Conservation (phyloP, 345 rosid genomes). For the Mangifera indica region DNA sequence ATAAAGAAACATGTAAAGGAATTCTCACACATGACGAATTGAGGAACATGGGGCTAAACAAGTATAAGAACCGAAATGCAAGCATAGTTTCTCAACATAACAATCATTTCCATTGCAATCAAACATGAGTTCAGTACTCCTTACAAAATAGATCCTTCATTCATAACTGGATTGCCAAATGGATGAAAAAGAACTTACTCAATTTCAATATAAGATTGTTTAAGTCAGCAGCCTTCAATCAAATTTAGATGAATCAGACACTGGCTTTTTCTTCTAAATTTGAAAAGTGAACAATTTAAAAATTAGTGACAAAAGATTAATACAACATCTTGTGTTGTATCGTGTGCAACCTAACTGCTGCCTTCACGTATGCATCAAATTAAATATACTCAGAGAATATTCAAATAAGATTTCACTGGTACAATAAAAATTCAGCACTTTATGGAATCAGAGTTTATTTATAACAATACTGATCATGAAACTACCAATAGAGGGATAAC, state of each 20-base stretch:
- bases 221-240: too few relatives aligned
- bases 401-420: too few relatives aligned
- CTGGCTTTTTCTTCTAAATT: not conserved
- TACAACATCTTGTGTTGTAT: not conserved
- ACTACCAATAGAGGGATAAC: not conserved
- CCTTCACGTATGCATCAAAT: not conserved
- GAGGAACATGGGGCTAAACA: not conserved
- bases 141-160: not conserved
- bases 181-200: not conserved
- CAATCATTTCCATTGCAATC: not conserved
- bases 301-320: not conserved
- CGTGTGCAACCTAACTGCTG: not conserved
- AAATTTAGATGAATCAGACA: not conserved
- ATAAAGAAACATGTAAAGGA: not conserved
- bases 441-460: not conserved
- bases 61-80: not conserved
- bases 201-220: too few relatives aligned
- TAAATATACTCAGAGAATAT: too few relatives aligned
- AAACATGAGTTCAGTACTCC: not conserved
- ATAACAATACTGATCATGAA: not conserved
- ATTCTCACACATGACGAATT: not conserved
- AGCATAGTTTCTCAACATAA: slow-evolving; percentile 6
- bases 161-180: not conserved
- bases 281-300: not conserved
- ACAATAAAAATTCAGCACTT: not conserved